phyloP scores from a whole-genome alignment of 2,329 filamentous ascomycete genomes.

The Fusarium multiceps region DNA sequence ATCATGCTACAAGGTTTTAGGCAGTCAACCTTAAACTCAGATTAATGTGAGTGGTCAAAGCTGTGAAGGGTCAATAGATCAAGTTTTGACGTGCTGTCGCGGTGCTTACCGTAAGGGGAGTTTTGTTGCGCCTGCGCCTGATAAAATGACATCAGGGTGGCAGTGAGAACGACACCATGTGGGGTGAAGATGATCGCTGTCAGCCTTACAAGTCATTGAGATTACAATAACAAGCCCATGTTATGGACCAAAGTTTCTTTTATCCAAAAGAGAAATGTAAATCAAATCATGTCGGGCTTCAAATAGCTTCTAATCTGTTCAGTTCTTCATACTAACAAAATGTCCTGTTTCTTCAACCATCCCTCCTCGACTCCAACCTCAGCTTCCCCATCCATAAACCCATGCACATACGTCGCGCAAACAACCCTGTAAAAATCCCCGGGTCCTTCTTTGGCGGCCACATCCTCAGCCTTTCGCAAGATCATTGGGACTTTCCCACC shows the following conservation, averaged over 20 bases:
- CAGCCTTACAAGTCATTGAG: no score
- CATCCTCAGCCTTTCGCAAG: not conserved
- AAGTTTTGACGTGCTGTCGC: no score
- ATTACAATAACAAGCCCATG: no score
- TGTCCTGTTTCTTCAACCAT: constrained; percentile 14
- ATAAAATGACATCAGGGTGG: no score
- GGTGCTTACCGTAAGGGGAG: no score
- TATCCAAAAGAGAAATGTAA: no score
- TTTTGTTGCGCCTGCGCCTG: no score
- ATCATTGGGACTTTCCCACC: constrained; percentile 25
- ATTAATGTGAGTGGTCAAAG: not conserved
- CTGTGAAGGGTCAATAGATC: not conserved
- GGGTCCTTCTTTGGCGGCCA: fast-evolving
- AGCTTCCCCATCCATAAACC: constrained; percentile 26
- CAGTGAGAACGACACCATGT: no score
- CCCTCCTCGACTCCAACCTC: not conserved
- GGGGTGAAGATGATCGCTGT: no score
- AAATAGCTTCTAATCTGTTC: not conserved
- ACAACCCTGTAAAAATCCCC: constrained; percentile 2
- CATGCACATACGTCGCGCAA: constrained; percentile 23
- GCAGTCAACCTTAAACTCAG: no score
- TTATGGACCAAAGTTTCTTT: no score
- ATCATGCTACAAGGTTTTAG: not conserved
- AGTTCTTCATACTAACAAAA: not conserved
- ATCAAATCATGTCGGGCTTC: no score